Evolutionary conservation across 2,329 filamentous ascomycete genomes (phyloP).

Genomic region (Trichoderma sp.): DNA sequence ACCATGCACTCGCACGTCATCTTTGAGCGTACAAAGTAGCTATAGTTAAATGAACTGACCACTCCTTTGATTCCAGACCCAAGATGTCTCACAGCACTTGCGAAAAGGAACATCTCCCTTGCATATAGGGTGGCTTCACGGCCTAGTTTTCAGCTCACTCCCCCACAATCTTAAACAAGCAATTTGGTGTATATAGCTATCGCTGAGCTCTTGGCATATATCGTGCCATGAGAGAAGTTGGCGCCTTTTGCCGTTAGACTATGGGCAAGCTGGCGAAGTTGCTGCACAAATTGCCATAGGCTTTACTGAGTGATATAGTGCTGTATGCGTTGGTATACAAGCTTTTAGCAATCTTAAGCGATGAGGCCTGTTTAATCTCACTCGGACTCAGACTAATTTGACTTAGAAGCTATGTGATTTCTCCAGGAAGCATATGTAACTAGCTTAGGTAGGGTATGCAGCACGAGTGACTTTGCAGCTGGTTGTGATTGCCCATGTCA

Average conservation of each 20-base stretch:
- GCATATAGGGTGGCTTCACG: not conserved
- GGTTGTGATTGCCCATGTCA: not conserved
- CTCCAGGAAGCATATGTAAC: not conserved
- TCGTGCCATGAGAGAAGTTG: not conserved
- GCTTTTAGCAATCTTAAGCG: not conserved
- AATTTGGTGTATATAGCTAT: no score
- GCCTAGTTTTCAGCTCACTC: not conserved
- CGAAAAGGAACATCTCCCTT: not conserved
- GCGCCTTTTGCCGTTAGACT: not conserved
- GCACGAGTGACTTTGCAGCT: not conserved
- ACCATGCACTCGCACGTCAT: not conserved
- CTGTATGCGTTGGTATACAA: not conserved
- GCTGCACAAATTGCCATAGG: not conserved
- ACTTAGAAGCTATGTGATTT: not conserved
- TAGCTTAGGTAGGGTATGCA: not conserved
- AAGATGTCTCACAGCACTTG: no score
- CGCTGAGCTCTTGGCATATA: no score
- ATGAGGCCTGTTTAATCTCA: not conserved
- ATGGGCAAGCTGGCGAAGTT: not conserved
- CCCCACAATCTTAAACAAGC: not conserved
- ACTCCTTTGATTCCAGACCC: no score
- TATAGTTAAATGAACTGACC: not conserved
- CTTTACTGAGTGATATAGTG: not conserved
- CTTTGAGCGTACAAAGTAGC: not conserved
- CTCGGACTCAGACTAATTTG: not conserved